phyloP scores from a whole-genome alignment of 805 yeast species.

The Starmera quercuum region DNA sequence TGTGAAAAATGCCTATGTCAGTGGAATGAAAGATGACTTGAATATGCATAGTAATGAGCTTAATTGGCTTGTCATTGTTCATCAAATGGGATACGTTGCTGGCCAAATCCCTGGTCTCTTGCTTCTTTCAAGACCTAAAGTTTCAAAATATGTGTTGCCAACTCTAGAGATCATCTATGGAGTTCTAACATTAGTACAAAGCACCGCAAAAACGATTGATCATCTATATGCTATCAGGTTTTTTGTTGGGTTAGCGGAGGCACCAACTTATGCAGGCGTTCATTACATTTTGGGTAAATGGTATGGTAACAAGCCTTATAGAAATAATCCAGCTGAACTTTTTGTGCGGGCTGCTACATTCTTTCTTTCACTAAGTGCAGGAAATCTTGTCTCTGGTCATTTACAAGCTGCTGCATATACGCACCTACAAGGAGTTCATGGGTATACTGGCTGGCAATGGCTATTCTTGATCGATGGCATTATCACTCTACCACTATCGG shows the following conservation, averaged over 20 bases:
- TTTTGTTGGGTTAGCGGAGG: constrained; percentile 58
- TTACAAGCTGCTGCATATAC: constrained; percentile 36
- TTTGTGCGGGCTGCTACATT: constrained; percentile 53
- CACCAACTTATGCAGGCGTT: constrained; percentile 47
- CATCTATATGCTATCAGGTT: constrained; percentile 53
- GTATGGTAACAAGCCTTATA: constrained; percentile 31
- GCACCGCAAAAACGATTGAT: constrained; percentile 33
- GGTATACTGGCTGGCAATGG: constrained; percentile 65
- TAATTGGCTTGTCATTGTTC: not conserved
- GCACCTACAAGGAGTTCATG: constrained; percentile 26
- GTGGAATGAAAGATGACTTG: constrained; percentile 41
- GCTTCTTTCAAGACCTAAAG: constrained; percentile 7
- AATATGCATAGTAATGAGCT: constrained; percentile 32
- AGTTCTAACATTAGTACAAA: constrained; percentile 44
- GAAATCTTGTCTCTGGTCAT: constrained; percentile 42
- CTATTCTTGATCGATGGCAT: constrained; percentile 55
- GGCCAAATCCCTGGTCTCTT: not conserved
- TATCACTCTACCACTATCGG: constrained; percentile 38
- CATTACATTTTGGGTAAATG: constrained; percentile 52
- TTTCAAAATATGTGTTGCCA: constrained; percentile 44
- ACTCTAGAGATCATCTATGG: constrained; percentile 55
- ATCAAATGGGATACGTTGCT: not conserved
- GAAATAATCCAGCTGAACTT: constrained; percentile 32
- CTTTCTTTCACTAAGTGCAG: constrained; percentile 53
- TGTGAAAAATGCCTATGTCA: constrained; percentile 46